A percentile compares a stretch with the other conserved stretches of the same genome.
phyloP scores from a whole-genome alignment of 148 eudicot genomes.

The Rhododendron mucronatum region DNA sequence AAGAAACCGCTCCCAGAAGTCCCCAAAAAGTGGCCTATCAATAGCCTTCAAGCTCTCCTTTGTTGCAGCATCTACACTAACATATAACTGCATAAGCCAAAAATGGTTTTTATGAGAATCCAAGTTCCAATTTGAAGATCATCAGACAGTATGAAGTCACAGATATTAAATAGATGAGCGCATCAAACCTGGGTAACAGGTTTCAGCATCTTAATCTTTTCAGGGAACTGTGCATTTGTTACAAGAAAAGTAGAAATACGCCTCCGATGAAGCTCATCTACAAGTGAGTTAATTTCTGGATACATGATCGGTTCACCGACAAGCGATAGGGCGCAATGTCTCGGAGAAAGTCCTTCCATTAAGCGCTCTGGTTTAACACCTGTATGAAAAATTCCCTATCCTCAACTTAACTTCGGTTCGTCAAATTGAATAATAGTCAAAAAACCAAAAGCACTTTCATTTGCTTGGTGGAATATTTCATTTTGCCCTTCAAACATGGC shows the following conservation, averaged over 20 bases:
- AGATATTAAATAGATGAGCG: not conserved
- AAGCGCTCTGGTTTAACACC: conserved; percentile 80
- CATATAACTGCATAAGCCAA: conserved; percentile 63
- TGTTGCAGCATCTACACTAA: conserved; percentile 97
- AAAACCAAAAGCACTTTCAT: not conserved
- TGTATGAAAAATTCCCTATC: conserved; percentile 17
- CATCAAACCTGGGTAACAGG: conserved; percentile 82
- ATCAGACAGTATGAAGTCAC: not conserved
- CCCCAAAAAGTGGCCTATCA: conserved; percentile 96
- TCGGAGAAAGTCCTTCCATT: conserved; percentile 83
- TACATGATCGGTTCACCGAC: conserved; percentile 99
- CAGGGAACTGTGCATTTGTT: conserved; percentile 99
- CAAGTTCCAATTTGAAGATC: conserved; percentile 1
- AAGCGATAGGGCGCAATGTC: conserved; percentile 98
- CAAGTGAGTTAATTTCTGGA: conserved; percentile 82
- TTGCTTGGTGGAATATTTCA: not conserved
- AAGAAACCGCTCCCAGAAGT: conserved; percentile 96
- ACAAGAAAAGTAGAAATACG: conserved; percentile 94
- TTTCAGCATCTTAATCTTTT: conserved; percentile 62
- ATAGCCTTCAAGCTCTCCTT: conserved; percentile 98
- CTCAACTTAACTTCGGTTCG: not conserved
- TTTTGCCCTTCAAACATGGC: not conserved
- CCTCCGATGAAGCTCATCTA: conserved; percentile 87
- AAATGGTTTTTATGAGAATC: not conserved
- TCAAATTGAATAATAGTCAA: not conserved